Conservation (phyloP, 2,329 filamentous ascomycete genomes). For the Neoscytalidium dimidiatum region DNA sequence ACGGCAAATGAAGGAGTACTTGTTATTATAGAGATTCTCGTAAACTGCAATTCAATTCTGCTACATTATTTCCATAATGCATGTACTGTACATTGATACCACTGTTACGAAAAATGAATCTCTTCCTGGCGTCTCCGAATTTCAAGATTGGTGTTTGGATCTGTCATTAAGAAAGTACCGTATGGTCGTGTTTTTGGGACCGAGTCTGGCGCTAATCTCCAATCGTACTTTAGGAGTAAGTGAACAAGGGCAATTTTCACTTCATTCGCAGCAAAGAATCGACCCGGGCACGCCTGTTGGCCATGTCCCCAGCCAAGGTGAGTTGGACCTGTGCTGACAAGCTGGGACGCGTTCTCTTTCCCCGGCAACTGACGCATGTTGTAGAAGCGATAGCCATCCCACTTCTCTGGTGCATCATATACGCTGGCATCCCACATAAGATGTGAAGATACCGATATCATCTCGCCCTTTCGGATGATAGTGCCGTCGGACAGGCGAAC, state of each 20-base stretch:
- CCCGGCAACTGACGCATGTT: constrained; percentile 20
- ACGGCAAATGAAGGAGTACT: too few relatives aligned
- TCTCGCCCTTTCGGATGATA: constrained; percentile 26
- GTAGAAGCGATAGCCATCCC: constrained; percentile 22
- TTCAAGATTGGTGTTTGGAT: background rate
- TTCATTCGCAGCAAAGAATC: constrained; percentile 22
- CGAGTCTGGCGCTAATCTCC: background rate
- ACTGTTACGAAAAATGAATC: background rate
- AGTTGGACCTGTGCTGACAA: constrained; percentile 22
- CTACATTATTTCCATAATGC: too few relatives aligned
- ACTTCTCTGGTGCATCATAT: constrained; percentile 21
- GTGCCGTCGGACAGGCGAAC: constrained; percentile 31
- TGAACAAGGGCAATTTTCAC: constrained; percentile 20
- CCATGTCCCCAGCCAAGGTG: constrained; percentile 24
- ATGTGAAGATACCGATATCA: constrained; percentile 18
- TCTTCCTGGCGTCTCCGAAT: background rate
- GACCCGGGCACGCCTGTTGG: constrained; percentile 20
- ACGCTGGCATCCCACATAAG: constrained; percentile 15
- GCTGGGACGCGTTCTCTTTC: constrained; percentile 17
- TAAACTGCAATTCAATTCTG: too few relatives aligned
- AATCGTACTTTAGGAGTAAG: constrained; percentile 22
- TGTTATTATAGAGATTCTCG: too few relatives aligned
- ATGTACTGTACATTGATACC: too few relatives aligned
- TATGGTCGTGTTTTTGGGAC: background rate
- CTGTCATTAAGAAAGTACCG: background rate